Base-by-base conservation (phyloP, 768 basidiomycete species). In the Serendipita indica region DNA sequence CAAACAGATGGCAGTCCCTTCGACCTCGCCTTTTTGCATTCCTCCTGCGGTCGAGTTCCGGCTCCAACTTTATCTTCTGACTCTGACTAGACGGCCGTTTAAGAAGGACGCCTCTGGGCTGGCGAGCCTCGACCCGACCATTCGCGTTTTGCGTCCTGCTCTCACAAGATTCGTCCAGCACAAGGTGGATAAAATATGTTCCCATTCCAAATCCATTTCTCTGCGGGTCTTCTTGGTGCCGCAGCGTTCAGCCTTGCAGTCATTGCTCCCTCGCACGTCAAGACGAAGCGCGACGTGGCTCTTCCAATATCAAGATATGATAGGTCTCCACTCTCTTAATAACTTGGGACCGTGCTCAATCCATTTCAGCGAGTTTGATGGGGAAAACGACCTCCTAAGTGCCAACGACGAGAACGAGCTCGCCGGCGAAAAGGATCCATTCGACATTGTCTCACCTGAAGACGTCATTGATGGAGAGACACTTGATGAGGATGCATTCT, bases 381-480 rank as follows among this genome's bases (percentile, higher is more conserved):
- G 22, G 22, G 10, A 27, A 10, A 54, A 25, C 32, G 54, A 58
- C 13, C 12, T 32, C 33, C 60, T 62, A 6, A 37, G 49, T 20
- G 57, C 39, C 60, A 61, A 64, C 69, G 41, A 63, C 52, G 60
- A 45, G 25, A 64, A 66, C 13, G 65, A 65, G 3, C 65, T 65
- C 16, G 64, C 58, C 1, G 63, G 63, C 7, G 58, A 43, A 39
- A 67, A 67, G 12, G 84, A 86, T 64, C 80, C 83, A 10, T 86
- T 85, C 65, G 78, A 81, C 66, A 81, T 90, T n/a, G 77, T 80
- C 18, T 79, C 67, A n/a, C 78, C 81, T 6, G 82, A 84, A 66
- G 88, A 90, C 63, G 63, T 78, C 33, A 60, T 81, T 12, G 82
- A 86, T 61, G 85, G 85, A 2, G 76, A 77, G 57, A 82, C 86